Base-by-base conservation (phyloP, 1,139 yeast genomes). In the Protomyces inouyei region DNA sequence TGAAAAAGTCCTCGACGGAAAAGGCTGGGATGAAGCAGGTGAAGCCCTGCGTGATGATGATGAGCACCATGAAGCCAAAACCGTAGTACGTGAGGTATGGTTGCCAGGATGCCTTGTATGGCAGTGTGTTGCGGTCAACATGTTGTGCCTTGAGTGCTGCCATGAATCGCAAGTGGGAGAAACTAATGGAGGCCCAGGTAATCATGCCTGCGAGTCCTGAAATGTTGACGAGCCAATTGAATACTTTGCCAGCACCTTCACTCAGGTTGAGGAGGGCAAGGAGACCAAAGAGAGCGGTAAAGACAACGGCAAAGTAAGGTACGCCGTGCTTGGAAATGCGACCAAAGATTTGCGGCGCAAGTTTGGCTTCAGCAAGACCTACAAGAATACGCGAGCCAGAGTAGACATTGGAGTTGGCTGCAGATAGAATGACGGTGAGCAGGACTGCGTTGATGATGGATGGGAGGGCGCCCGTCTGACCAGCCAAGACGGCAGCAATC, bases 221-320 rank as follows among this genome's bases (percentile, higher is more conserved):
- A 56, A 92, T 85, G 76, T 89, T 89, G 70, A 91, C 82, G 69
- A 92, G 82, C 92, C 96, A 92, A 70, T 81, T 77, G 78, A 91
- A 92, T 9, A 91, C 97, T 16, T 81, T 78, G 38, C 79, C 77
- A 60, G 96, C 95, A 55, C 82, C 80, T 18, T 80, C 75, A 38
- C 87, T 81, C 66, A 84, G 79, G 51, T 86, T 88, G 79, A 92
- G 80, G 74, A 84, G 86, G 0, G 91, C 91, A 68, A 82, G 69
- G 46, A 75, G 72, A 9, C 78, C 76, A 69, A 79, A 80, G 69
- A 72, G 76, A 80, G 79, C 77, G 45, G 77, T 72, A 60, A 78
- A 72, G 18, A 77, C 71, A 64, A 85, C 78, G 54, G 83, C 81
- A 63, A 80, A 78, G 52, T 80, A 74, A 28, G 91, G 92, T 14